Evolutionary conservation across 768 basidiomycete genomes (phyloP).

Genomic region (Lyophyllum decastes): DNA sequence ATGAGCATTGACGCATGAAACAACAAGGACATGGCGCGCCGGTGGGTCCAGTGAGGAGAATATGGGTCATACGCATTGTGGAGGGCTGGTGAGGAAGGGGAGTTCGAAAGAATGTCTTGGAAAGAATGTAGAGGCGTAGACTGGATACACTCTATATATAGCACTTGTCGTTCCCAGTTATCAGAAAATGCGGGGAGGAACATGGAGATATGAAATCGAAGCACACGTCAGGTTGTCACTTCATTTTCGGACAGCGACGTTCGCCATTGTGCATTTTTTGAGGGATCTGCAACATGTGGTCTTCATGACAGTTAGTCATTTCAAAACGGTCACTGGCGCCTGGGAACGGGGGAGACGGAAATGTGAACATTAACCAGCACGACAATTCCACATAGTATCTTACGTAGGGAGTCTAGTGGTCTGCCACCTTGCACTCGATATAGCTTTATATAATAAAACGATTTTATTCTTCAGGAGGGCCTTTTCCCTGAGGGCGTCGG

Average conservation of each 20-base stretch:
- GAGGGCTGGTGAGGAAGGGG: conserved; percentile 5
- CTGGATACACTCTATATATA: background rate
- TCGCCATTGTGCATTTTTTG: background rate
- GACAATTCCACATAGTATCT: background rate
- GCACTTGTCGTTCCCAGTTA: background rate
- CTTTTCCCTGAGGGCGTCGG: too few relatives aligned
- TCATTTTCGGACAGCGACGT: background rate
- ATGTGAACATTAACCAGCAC: background rate
- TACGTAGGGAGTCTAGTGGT: background rate
- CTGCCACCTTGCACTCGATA: too few relatives aligned
- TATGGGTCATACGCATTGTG: conserved; percentile 20
- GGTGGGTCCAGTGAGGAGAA: conserved; percentile 52
- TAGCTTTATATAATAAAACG: too few relatives aligned
- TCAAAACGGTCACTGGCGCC: too few relatives aligned
- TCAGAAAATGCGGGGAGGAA: too few relatives aligned
- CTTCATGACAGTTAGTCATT: background rate
- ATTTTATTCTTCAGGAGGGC: too few relatives aligned
- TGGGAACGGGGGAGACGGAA: background rate
- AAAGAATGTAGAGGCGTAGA: background rate
- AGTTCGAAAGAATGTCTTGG: background rate
- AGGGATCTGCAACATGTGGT: background rate
- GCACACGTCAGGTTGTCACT: background rate
- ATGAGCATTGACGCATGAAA: background rate
- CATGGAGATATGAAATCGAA: too few relatives aligned
- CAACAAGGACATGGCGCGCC: conserved; percentile 26